Conservation (phyloP, 78 protist species). For the Polysphondylium violaceum region DNA sequence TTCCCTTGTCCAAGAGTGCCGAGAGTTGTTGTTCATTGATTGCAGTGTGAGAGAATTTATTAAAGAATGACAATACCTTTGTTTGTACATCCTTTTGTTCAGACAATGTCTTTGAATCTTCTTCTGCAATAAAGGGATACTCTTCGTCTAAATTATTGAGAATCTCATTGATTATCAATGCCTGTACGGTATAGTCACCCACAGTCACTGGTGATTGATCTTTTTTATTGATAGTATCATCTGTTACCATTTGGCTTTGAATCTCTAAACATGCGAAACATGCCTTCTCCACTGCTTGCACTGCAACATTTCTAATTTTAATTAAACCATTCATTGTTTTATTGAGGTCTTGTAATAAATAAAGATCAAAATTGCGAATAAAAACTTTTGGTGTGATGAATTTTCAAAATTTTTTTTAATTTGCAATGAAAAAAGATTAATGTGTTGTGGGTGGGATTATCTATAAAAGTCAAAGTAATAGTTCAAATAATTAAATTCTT, state of each 20-base stretch:
- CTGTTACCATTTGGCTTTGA: constrained; percentile 28
- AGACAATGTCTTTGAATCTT: constrained; percentile 65
- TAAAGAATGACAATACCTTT: constrained; percentile 26
- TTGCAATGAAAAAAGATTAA: no score
- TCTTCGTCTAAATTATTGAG: constrained; percentile 1
- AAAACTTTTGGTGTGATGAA: no score
- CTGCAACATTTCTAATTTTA: constrained; percentile 46
- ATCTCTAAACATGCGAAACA: constrained; percentile 59
- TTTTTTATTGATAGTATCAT: constrained; percentile 66
- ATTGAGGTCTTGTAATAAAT: no score
- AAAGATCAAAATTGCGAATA: no score
- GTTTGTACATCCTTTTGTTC: constrained; percentile 20
- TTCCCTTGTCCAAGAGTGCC: constrained; percentile 18
- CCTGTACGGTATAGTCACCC: constrained; percentile 79
- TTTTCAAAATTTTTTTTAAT: no score
- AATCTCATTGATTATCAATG: constrained; percentile 45
- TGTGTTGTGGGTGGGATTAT: no score
- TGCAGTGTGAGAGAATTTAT: not conserved
- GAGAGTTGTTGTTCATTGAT: not conserved
- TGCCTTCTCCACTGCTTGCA: constrained; percentile 64
- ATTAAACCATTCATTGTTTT: constrained; percentile 1
- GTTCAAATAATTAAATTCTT: no score
- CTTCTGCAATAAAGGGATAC: constrained; percentile 75
- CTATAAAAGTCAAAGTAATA: no score
- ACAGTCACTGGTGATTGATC: constrained; percentile 82